Evolutionary conservation across 345 rosid genomes (phyloP).

Genomic region (Lenwebbia sp.): DNA sequence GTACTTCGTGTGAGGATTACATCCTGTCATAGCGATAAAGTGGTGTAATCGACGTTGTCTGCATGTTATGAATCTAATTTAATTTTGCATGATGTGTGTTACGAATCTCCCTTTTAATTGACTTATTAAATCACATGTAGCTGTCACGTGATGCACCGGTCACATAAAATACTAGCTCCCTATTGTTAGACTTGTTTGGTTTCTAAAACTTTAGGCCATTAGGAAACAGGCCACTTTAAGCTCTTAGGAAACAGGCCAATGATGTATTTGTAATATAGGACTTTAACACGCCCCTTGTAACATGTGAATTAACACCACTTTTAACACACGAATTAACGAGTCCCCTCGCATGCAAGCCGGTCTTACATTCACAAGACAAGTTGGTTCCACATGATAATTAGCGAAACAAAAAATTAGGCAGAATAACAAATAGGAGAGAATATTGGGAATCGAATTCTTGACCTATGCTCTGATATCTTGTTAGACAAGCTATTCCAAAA

Average conservation of each 20-base stretch:
- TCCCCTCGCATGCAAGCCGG: not conserved
- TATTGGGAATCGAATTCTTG: not conserved
- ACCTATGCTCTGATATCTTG: not conserved
- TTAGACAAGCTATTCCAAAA: too few relatives aligned
- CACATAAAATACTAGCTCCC: not conserved
- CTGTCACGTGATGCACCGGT: accelerated
- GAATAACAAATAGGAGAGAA: not conserved
- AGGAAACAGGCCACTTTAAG: not conserved
- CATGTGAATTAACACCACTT: not conserved
- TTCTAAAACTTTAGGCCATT: not conserved
- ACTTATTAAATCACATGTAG: not conserved
- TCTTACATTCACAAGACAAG: not conserved
- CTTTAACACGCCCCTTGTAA: not conserved
- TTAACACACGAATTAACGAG: not conserved
- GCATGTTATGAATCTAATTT: not conserved
- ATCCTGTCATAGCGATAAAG: too few relatives aligned
- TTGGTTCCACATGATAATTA: not conserved
- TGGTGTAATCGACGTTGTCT: not conserved
- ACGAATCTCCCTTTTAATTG: not conserved
- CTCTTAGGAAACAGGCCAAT: not conserved
- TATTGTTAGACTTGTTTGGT: not conserved
- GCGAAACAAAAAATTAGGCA: not conserved
- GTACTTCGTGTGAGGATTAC: too few relatives aligned
- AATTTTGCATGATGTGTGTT: not conserved
- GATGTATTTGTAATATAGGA: not conserved